Base-by-base conservation (phyloP, 805 yeast genomes). In the Candida nonsorbophila region DNA sequence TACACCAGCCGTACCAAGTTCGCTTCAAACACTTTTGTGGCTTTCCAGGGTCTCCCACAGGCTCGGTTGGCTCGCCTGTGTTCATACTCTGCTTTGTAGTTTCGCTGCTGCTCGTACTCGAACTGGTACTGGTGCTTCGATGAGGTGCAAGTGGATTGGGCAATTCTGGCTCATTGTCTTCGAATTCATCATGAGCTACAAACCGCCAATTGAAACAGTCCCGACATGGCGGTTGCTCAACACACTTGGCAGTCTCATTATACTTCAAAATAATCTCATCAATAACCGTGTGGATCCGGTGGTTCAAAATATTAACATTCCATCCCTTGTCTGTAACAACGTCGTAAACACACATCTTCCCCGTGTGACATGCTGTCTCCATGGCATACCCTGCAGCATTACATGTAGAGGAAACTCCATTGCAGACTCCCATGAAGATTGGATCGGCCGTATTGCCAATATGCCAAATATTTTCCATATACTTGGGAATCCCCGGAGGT, bases 401-500 rank as follows among this genome's bases (percentile, higher is more conserved):
- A 55, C 98, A 92, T 2, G 88, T 58, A 0, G 94, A 80, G 4
- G 90, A 77, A 1, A 92, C 94, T 7, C 98, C 98, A 47, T 84
- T 87, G 53, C 98, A 92, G 6, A 86, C 88, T 0, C 98, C 98
- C 90, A 88, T 82, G 47, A 69, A 92, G 2, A 92, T 84, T 1
- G 98, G 98, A 52, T 92, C 98, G 0, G 96, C 97, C 2, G 92
- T 92, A 52, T 92, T 90, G 3, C 98, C 98, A 49, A 92, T 62
- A 51, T 92, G 97, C 94, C 94, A 92, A 7, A 92, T 73, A 40
- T 84, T 80, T 45, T 88, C 97, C 57, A 75, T 61, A 44, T 79
- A 73, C 6, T 63, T 57, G 0, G 95, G 88, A 9, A 84, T 51
- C 1, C 95, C 95, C 1, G 98, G 98, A 2, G 97, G 94, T 60